These are phyloP conservation scores for Sodiomyces alkalinus DNA, from an alignment of 2,329 filamentous ascomycete species.

Conservation along the genomic window DNA sequence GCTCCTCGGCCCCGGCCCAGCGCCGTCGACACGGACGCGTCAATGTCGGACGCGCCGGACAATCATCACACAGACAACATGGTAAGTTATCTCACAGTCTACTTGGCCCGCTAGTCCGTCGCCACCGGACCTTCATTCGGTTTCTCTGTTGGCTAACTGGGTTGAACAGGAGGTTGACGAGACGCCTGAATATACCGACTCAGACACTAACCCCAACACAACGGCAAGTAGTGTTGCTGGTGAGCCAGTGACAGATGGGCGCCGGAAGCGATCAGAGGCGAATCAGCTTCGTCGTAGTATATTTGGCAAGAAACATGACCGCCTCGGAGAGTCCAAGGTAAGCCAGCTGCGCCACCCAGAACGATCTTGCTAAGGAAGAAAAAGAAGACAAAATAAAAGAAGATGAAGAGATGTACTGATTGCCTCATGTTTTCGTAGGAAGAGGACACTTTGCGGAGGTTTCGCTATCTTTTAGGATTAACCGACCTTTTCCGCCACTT, in stretches of 20 bases:
- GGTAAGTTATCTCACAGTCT: constrained; percentile 20
- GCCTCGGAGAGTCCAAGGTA: constrained; percentile 85
- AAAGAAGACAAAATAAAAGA: too few species aligned
- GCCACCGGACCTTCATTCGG: background rate
- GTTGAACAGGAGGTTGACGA: constrained; percentile 42
- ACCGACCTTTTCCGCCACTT: constrained; percentile 98
- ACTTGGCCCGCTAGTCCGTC: background rate
- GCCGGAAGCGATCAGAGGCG: constrained; percentile 73
- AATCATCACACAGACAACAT: constrained; percentile 29
- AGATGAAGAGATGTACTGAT: too few species aligned
- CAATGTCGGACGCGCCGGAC: constrained; percentile 45
- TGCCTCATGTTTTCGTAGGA: constrained; percentile 44
- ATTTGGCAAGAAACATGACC: constrained; percentile 88
- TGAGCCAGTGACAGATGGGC: constrained; percentile 58
- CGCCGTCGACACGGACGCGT: constrained; percentile 44
- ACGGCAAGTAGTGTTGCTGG: constrained; percentile 76
- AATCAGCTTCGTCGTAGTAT: constrained; percentile 84
- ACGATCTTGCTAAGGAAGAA: background rate
- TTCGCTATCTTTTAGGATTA: constrained; percentile 84
- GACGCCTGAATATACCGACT: constrained; percentile 51
- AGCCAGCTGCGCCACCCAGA: constrained; percentile 2
- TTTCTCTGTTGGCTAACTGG: constrained; percentile 2
- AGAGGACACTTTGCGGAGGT: constrained; percentile 86
- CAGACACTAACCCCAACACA: constrained; percentile 52
- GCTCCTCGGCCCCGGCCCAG: constrained; percentile 37